These are phyloP conservation scores for Gentiana macrophylla DNA, from an alignment of 257 asterid species.

Conservation along the genomic window DNA sequence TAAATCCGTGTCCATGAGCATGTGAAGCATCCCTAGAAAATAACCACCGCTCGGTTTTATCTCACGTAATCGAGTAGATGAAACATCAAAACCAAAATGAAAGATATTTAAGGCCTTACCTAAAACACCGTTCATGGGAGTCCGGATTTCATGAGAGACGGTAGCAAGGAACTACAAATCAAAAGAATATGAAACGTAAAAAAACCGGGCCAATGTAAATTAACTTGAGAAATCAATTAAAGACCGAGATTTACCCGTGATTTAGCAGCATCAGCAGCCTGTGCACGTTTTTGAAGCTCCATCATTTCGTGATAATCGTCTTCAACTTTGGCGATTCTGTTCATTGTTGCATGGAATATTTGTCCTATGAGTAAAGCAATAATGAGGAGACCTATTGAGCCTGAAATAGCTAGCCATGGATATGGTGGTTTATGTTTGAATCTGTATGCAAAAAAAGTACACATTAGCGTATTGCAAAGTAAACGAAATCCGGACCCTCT, in stretches of 20 bases:
- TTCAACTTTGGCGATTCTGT: slow-evolving; percentile 77
- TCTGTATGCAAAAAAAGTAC: slow-evolving; percentile 25
- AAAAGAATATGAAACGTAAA: slow-evolving; percentile 1
- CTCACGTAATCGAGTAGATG: slow-evolving; percentile 1
- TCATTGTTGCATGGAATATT: slow-evolving; percentile 65
- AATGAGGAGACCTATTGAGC: slow-evolving; percentile 40
- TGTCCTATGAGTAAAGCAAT: slow-evolving; percentile 58
- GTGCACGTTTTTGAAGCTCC: slow-evolving; percentile 78
- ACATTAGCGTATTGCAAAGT: background rate
- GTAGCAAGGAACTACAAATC: slow-evolving; percentile 88
- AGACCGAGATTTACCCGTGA: slow-evolving; percentile 46
- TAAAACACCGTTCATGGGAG: slow-evolving; percentile 98
- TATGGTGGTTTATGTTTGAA: slow-evolving; percentile 86
- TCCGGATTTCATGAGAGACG: slow-evolving; percentile 98
- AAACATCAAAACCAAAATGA: background rate
- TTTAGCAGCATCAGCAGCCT: slow-evolving; percentile 86
- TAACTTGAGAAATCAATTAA: background rate
- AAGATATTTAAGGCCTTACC: slow-evolving; percentile 37
- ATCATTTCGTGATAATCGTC: slow-evolving; percentile 67
- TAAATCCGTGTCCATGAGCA: slow-evolving; percentile 89
- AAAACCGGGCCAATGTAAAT: background rate
- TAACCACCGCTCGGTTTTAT: slow-evolving; percentile 4
- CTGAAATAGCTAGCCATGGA: slow-evolving; percentile 63
- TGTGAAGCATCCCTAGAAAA: slow-evolving; percentile 81
- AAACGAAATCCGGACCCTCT: background rate